phyloP scores from a whole-genome alignment of 1,139 yeast species.

The Yamadazyma taylorii region DNA sequence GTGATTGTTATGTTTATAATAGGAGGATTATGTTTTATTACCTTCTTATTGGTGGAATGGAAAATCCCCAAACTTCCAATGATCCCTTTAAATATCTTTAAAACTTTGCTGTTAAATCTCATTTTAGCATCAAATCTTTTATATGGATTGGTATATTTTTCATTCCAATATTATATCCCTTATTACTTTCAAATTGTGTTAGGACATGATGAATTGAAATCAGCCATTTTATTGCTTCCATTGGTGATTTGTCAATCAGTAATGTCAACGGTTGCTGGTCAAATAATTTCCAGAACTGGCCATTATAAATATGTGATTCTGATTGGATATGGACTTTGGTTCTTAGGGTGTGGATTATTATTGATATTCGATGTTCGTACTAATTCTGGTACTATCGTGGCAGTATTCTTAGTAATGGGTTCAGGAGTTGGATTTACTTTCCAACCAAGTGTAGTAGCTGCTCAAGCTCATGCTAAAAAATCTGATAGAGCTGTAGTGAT shows the following conservation, averaged over 20 bases:
- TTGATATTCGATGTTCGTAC: slow-evolving; percentile 33
- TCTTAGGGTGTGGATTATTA: slow-evolving; percentile 38
- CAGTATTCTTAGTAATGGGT: slow-evolving; percentile 44
- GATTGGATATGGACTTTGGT: slow-evolving; percentile 46
- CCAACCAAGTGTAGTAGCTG: slow-evolving; percentile 51
- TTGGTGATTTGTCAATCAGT: slow-evolving; percentile 43
- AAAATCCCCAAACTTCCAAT: slow-evolving; percentile 52
- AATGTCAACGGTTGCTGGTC: slow-evolving; percentile 44
- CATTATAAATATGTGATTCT: slow-evolving; percentile 43
- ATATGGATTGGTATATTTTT: slow-evolving; percentile 49
- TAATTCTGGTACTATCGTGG: slow-evolving; percentile 31
- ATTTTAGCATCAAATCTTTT: slow-evolving; percentile 46
- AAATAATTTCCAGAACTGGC: slow-evolving; percentile 40
- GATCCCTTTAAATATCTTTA: slow-evolving; percentile 54
- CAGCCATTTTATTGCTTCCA: slow-evolving; percentile 44
- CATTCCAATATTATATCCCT: slow-evolving; percentile 47
- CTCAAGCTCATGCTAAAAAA: slow-evolving; percentile 51
- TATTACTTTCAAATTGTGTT: slow-evolving; percentile 53
- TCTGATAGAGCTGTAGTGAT: slow-evolving; percentile 58
- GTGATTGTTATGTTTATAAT: slow-evolving; percentile 47
- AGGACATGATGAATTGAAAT: slow-evolving; percentile 34
- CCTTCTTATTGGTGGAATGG: slow-evolving; percentile 47
- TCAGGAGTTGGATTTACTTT: slow-evolving; percentile 37
- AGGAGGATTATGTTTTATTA: slow-evolving; percentile 42
- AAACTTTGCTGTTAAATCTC: slow-evolving; percentile 35